These are phyloP conservation scores for Xylaria multiplex DNA, from an alignment of 2,329 filamentous ascomycete genomes.

Conservation along the genomic window DNA sequence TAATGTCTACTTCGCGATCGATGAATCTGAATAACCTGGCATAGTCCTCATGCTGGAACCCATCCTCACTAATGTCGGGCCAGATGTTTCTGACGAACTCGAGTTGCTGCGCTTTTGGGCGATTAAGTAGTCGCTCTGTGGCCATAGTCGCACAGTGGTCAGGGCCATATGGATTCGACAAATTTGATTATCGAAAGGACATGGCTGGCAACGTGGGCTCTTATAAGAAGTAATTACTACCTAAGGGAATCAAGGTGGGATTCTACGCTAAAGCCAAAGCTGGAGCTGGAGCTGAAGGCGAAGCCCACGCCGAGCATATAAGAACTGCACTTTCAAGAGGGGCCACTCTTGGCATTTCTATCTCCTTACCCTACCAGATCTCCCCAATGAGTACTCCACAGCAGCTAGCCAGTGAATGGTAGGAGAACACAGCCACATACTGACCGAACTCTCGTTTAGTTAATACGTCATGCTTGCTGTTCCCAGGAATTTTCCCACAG, in stretches of 20 bases:
- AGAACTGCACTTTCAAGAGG: too few relatives aligned
- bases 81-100: constrained; percentile 10
- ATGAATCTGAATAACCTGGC: constrained; percentile 6
- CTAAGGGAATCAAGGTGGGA: neutral
- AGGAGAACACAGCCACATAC: neutral
- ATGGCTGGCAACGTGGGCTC: too few relatives aligned
- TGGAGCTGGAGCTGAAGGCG: too few relatives aligned
- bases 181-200: neutral
- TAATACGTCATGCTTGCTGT: too few relatives aligned
- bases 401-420: neutral
- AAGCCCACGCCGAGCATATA: neutral
- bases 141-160: neutral
- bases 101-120: constrained; percentile 5
- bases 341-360: neutral
- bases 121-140: neutral
- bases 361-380: neutral
- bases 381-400: neutral
- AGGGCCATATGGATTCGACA: neutral
- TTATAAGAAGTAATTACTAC: neutral
- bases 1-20: neutral
- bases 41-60: constrained; percentile 8
- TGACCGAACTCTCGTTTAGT: neutral
- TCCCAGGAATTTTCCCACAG: neutral
- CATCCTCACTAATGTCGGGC: constrained; percentile 10
- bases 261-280: neutral